Conservation (phyloP, 257 asterid species). For the Primulina eburnea region DNA sequence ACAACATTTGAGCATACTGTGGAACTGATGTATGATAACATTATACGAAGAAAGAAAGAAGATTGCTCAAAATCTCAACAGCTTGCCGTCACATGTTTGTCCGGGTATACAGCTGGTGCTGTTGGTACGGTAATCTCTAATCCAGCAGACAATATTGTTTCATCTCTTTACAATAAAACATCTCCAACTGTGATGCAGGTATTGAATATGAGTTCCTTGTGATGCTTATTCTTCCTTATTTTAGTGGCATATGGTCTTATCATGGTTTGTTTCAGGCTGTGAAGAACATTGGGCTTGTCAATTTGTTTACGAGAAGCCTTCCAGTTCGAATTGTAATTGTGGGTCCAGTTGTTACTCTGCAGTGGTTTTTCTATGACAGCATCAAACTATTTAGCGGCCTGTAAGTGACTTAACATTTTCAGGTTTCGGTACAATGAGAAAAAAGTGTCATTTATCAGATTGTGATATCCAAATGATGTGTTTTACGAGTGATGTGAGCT, state of each 20-base stretch:
- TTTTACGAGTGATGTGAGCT: no score
- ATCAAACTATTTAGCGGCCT: slow-evolving; percentile 60
- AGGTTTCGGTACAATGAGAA: not conserved
- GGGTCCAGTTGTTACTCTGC: slow-evolving; percentile 68
- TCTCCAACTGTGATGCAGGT: slow-evolving; percentile 48
- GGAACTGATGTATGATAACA: slow-evolving; percentile 46
- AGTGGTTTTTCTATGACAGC: slow-evolving; percentile 74
- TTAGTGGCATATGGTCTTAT: slow-evolving; percentile 1
- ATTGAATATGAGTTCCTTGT: not conserved
- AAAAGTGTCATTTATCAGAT: not conserved
- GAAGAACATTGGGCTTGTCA: slow-evolving; percentile 52
- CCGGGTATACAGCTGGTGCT: slow-evolving; percentile 72
- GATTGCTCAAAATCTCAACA: slow-evolving; percentile 66
- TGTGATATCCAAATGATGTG: no score
- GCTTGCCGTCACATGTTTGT: slow-evolving; percentile 60
- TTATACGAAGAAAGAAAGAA: slow-evolving; percentile 50
- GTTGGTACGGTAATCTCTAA: slow-evolving; percentile 64
- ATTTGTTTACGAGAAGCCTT: slow-evolving; percentile 68
- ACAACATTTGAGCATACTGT: slow-evolving; percentile 73
- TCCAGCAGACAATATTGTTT: slow-evolving; percentile 71
- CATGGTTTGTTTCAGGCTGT: slow-evolving; percentile 42
- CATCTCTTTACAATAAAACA: slow-evolving; percentile 57
- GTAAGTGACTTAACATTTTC: slow-evolving; percentile 39
- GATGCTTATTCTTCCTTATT: not conserved
- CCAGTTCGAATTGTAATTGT: slow-evolving; percentile 58